phyloP scores from a whole-genome alignment of 2,329 filamentous ascomycete species.

The Thermoascus crustaceus region DNA sequence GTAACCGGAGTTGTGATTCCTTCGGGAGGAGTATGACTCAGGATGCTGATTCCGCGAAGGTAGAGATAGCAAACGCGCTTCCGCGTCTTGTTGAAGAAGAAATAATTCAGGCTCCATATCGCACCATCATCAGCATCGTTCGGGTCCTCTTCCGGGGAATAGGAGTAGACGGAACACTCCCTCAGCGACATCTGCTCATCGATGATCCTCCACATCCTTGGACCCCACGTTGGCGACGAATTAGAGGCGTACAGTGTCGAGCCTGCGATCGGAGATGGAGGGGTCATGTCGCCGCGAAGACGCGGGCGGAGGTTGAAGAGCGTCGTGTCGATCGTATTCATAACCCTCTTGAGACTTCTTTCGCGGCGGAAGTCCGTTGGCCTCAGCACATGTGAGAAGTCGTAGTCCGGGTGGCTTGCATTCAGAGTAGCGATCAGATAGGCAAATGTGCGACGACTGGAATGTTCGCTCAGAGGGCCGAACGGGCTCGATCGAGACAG shows the following conservation, averaged over 20 bases:
- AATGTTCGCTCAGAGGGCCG: constrained; percentile 77
- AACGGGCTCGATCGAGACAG: constrained; percentile 85
- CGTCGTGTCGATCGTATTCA: constrained; percentile 79
- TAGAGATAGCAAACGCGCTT: constrained; percentile 95
- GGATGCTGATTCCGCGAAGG: constrained; percentile 66
- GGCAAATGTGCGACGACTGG: constrained; percentile 84
- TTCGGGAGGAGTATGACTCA: constrained; percentile 61
- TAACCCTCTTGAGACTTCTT: constrained; percentile 68
- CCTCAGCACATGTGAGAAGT: constrained; percentile 86
- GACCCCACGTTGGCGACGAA: constrained; percentile 65
- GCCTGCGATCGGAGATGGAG: constrained; percentile 35
- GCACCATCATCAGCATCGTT: constrained; percentile 90
- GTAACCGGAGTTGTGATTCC: constrained; percentile 35
- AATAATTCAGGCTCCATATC: constrained; percentile 93
- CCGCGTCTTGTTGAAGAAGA: constrained; percentile 89
- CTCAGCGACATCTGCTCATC: constrained; percentile 91
- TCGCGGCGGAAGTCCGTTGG: constrained; percentile 86
- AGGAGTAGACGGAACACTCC: constrained; percentile 83
- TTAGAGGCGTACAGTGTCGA: constrained; percentile 40
- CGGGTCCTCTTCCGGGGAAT: constrained; percentile 79
- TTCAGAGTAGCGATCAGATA: constrained; percentile 96
- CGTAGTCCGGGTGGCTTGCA: constrained; percentile 91
- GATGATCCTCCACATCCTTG: constrained; percentile 83
- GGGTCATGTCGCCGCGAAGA: constrained; percentile 32
- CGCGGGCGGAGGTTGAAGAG: constrained; percentile 76